Percentiles rank a stretch among this genome's conserved stretches.
Conservation (phyloP, 2,329 filamentous ascomycete genomes). For the Nothophoma quercina region DNA sequence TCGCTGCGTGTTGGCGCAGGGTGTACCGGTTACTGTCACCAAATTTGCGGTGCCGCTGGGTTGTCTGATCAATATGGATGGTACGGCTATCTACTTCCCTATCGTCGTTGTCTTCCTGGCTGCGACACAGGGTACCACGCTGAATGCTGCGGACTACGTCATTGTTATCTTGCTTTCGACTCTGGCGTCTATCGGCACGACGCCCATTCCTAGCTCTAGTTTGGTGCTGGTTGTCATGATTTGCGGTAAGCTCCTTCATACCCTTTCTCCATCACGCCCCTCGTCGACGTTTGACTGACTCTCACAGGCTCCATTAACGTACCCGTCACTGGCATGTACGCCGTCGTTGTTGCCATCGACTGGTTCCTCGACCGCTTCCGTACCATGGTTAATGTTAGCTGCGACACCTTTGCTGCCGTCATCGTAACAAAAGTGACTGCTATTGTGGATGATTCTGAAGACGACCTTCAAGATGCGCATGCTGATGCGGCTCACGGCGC, state of each 20-base stretch:
- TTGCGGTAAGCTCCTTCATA: constrained; percentile 39
- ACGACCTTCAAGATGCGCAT: constrained; percentile 22
- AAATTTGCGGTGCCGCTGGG: constrained; percentile 60
- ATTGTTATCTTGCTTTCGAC: constrained; percentile 60
- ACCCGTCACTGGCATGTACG: constrained; percentile 59
- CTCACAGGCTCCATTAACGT: constrained; percentile 48
- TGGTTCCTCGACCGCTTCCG: constrained; percentile 66
- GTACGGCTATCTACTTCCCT: constrained; percentile 64
- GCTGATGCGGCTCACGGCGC: constrained; percentile 7
- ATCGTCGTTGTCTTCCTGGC: constrained; percentile 62
- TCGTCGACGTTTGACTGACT: too few relatives aligned
- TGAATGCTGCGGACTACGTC: constrained; percentile 57
- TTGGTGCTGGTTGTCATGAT: constrained; percentile 63
- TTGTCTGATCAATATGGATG: constrained; percentile 48
- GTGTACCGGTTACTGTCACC: constrained; percentile 54
- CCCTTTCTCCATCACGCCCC: background rate
- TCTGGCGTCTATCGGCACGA: constrained; percentile 62
- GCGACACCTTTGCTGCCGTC: constrained; percentile 57
- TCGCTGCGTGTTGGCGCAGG: constrained; percentile 50
- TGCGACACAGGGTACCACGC: constrained; percentile 57
- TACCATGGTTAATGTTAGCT: constrained; percentile 60
- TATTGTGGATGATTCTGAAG: constrained; percentile 30
- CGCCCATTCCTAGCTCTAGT: constrained; percentile 62
- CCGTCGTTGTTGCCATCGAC: constrained; percentile 62
- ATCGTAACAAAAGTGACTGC: constrained; percentile 53